Conservation (phyloP, 2,329 filamentous ascomycete genomes). For the Fusarium proliferatum region DNA sequence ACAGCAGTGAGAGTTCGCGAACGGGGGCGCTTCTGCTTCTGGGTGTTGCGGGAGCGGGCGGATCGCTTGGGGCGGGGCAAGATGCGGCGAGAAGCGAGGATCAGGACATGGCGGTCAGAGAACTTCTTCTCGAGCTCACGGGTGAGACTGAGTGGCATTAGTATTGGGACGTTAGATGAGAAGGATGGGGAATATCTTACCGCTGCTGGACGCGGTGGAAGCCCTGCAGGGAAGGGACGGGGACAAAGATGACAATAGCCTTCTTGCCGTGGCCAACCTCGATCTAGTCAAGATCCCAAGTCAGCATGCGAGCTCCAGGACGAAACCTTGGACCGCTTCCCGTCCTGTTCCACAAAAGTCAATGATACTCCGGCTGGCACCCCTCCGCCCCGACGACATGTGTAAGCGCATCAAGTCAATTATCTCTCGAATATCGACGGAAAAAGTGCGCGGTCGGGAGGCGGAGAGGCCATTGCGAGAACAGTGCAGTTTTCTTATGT, state of each 20-base stretch:
- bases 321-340: slow-evolving; percentile 78
- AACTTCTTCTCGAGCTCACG: slow-evolving; percentile 99
- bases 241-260: slow-evolving; percentile 99
- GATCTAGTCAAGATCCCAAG: slow-evolving; percentile 82
- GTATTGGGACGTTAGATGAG: not conserved
- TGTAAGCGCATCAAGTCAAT: slow-evolving; percentile 25
- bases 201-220: slow-evolving; percentile 99
- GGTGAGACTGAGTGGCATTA: slow-evolving; percentile 77
- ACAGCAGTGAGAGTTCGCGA: slow-evolving; percentile 98
- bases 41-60: slow-evolving; percentile 93
- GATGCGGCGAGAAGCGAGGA: slow-evolving; percentile 98
- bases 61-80: slow-evolving; percentile 98
- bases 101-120: slow-evolving; percentile 99
- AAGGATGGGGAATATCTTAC: slow-evolving; percentile 67
- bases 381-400: slow-evolving; percentile 44
- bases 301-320: slow-evolving; percentile 83
- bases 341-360: slow-evolving; percentile 73
- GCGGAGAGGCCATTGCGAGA: slow-evolving; percentile 50
- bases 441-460: slow-evolving; percentile 35
- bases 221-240: slow-evolving; percentile 95
- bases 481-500: slow-evolving; percentile 42
- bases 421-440: slow-evolving; percentile 39
- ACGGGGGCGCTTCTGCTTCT: slow-evolving; percentile 98
- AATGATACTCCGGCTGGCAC: slow-evolving; percentile 53
- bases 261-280: slow-evolving; percentile 99